Conservation (phyloP, 208 protist species). For the Leishmania arabica region DNA sequence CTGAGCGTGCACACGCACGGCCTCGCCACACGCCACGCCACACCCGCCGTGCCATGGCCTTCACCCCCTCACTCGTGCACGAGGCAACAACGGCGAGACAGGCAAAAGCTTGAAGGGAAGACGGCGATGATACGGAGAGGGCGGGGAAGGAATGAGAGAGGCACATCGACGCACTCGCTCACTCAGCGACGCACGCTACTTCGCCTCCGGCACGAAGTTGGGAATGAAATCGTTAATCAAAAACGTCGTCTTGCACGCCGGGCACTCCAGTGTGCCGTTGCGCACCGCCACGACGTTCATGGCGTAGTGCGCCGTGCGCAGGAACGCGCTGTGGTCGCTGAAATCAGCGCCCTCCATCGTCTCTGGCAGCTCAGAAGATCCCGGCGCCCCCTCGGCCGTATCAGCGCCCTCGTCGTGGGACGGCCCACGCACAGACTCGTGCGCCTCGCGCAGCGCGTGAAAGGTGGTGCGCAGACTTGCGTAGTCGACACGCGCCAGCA, state of each 20-base stretch:
- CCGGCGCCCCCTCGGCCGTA: not conserved
- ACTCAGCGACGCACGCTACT: slow-evolving; percentile 1
- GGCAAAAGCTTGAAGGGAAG: not conserved
- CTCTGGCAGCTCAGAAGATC: slow-evolving; percentile 37
- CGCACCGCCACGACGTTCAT: slow-evolving; percentile 74
- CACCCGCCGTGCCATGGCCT: not conserved
- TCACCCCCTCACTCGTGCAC: not conserved
- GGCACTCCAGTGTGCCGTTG: slow-evolving; percentile 70
- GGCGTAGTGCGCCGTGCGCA: slow-evolving; percentile 63
- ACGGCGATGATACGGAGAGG: not conserved
- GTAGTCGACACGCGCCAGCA: slow-evolving; percentile 88
- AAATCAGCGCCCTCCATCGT: slow-evolving; percentile 62
- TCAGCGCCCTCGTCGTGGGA: slow-evolving; percentile 7
- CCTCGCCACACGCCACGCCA: not conserved
- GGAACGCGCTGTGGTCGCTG: slow-evolving; percentile 54
- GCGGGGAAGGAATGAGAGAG: not conserved
- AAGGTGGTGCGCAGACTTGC: slow-evolving; percentile 61
- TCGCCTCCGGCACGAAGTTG: slow-evolving; percentile 76
- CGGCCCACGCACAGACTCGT: slow-evolving; percentile 25
- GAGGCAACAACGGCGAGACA: not conserved
- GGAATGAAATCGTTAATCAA: slow-evolving; percentile 83
- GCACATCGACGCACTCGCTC: not conserved
- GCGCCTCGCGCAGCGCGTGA: slow-evolving; percentile 34
- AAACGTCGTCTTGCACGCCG: slow-evolving; percentile 66
- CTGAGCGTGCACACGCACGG: not conserved